These are phyloP conservation scores for Beauveria brongniartii DNA, from an alignment of 2,329 filamentous ascomycete species.

Conservation along the genomic window DNA sequence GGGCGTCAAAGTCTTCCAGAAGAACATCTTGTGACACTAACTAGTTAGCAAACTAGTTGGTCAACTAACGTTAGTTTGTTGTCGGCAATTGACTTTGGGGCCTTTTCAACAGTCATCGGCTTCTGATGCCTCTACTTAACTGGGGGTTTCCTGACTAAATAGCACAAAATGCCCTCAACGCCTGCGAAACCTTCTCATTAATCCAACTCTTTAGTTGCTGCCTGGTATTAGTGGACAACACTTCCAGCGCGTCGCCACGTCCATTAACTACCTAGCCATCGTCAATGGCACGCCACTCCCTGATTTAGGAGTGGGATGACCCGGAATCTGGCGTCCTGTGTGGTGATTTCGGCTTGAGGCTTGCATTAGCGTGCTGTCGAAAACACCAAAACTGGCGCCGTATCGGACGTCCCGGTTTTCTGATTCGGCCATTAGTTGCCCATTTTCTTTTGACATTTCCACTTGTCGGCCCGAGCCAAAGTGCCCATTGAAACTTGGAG, in stretches of 20 bases:
- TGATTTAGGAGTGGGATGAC: background rate
- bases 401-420: background rate
- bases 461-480: constrained; percentile 6
- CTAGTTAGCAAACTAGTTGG: no score
- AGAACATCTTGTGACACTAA: background rate
- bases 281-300: background rate
- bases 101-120: background rate
- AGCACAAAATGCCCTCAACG: no score
- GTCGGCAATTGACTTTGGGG: background rate
- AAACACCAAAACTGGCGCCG: background rate
- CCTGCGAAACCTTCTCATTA: background rate
- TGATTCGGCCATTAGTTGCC: constrained; percentile 1
- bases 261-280: constrained; percentile 1
- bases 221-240: background rate
- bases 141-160: no score
- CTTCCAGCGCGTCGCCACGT: background rate
- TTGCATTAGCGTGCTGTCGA: constrained; percentile 2
- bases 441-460: background rate
- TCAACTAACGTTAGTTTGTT: no score
- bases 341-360: background rate
- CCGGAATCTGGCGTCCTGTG: no score
- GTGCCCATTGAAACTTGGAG: no score
- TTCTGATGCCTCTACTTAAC: background rate
- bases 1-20: background rate
- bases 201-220: background rate